These are phyloP conservation scores for Prunus mira DNA, from an alignment of 306 rosid genomes.

Conservation along the genomic window DNA sequence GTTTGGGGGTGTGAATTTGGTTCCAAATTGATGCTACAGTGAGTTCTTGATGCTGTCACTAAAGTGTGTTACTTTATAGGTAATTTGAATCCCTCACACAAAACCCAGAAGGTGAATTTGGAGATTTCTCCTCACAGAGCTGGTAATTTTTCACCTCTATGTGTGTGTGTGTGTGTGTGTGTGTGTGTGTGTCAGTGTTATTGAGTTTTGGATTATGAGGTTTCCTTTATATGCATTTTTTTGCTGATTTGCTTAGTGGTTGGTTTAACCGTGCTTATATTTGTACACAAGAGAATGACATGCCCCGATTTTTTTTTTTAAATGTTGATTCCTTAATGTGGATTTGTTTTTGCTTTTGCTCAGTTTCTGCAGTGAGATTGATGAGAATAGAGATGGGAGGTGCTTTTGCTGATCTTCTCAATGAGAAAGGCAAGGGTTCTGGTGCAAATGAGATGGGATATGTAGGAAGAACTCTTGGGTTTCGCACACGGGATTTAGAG, in stretches of 20 bases:
- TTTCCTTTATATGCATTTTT: conserved; percentile 7
- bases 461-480: conserved; percentile 81
- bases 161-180: background rate
- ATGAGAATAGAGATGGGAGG: conserved; percentile 92
- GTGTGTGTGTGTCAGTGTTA: background rate
- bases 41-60: conserved; percentile 11
- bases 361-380: conserved; percentile 80
- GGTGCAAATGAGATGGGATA: conserved; percentile 93
- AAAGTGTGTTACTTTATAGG: conserved; percentile 35
- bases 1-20: background rate
- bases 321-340: conserved; percentile 4
- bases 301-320: background rate
- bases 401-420: conserved; percentile 92
- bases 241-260: background rate
- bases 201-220: background rate
- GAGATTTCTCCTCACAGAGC: conserved; percentile 93
- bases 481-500: conserved; percentile 66
- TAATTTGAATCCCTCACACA: conserved; percentile 28
- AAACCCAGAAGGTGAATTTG: conserved; percentile 61
- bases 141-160: conserved; percentile 33
- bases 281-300: background rate
- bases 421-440: conserved; percentile 91
- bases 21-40: conserved; percentile 1
- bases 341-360: conserved; percentile 5
- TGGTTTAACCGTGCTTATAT: background rate